Percentiles rank a stretch among this genome's conserved stretches.
These are phyloP conservation scores for Oidiodendron maius DNA, from an alignment of 495 filamentous ascomycete species.

Conservation along the genomic window DNA sequence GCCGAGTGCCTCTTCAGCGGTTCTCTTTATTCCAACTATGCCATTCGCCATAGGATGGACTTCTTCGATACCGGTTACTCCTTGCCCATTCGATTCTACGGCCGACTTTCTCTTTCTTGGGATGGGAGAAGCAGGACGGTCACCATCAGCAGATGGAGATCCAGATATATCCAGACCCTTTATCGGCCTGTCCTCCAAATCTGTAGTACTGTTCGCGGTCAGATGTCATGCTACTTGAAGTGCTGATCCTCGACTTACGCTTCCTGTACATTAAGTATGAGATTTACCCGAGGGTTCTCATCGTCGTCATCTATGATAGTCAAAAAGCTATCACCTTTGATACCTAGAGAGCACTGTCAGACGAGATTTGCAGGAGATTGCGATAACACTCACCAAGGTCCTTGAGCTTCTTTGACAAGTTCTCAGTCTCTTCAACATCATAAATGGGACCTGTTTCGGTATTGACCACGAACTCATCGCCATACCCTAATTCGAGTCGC, in stretches of 20 bases:
- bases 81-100: background rate
- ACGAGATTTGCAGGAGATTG: background rate
- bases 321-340: conserved; percentile 66
- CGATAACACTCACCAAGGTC: conserved; percentile 53
- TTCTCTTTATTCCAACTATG: conserved; percentile 13
- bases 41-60: background rate
- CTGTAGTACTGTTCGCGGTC: conserved; percentile 1
- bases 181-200: conserved; percentile 16
- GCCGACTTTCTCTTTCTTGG: conserved; percentile 38
- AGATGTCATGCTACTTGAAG: background rate
- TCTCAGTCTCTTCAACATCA: conserved; percentile 83
- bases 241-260: conserved; percentile 27
- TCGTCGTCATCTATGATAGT: conserved; percentile 84
- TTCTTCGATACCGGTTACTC: conserved; percentile 5
- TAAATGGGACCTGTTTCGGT: conserved; percentile 72
- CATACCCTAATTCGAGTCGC: conserved; percentile 65
- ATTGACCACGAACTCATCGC: conserved; percentile 73
- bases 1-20: conserved; percentile 6
- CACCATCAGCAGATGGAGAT: background rate
- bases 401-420: conserved; percentile 68
- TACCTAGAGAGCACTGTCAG: conserved; percentile 27
- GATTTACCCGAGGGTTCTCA: conserved; percentile 72
- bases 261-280: conserved; percentile 61
- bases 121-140: conserved; percentile 28
- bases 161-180: conserved; percentile 15